Base-by-base conservation (phyloP, 2,329 filamentous ascomycete genomes). In the Penicillium brasilianum region DNA sequence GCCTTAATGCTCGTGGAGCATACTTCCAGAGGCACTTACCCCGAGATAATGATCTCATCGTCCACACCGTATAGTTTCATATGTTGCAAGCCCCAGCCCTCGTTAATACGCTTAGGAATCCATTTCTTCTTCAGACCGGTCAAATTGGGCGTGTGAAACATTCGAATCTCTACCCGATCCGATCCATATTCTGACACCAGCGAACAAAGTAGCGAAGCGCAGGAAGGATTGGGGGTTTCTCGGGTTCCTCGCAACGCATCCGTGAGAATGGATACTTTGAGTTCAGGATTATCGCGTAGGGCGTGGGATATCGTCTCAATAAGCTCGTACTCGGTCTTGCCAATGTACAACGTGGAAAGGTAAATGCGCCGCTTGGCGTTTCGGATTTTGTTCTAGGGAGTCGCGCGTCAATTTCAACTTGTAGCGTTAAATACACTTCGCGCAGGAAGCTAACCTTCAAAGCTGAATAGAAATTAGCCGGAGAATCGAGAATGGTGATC, bases 31-130 rank as follows among this genome's bases (percentile, higher is more conserved):
- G 34, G 37, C 25, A 50, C 81, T 64, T 84, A 92, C 87, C 93
- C 93, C 8, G 93, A 96, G 70, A 99, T 87, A 66, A 99, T 94
- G 60, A 99, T 90, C 76, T 97, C 93, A 72, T 99, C 93, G 70
- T 99, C 95, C 22, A 97, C 82, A 0, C 95, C 95, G 70, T 99
- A 99, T 0, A 99, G 83, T 83, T 99, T 99, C 94, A 99, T 99
- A 74, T 99, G 95, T 75, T 99, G 95, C 63, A 99, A 79, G 1
- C 95, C 95, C 95, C 95, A 99, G 18, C 95, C 95, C 79, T 99
- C 95, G 69, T 99, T 99, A 74, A 99, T 94, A 20, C 95, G 85
- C 73, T 87, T 91, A 0, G 95, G 95, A 2, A 98, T 87, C 67
- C 91, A 82, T 71, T 88, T 88, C 79, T 98, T 98, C 54, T 89